Evolutionary conservation across 768 basidiomycete genomes (phyloP), one percentile per base, ranked within the genome.

Genomic region (Serpula lacrymans): DNA sequence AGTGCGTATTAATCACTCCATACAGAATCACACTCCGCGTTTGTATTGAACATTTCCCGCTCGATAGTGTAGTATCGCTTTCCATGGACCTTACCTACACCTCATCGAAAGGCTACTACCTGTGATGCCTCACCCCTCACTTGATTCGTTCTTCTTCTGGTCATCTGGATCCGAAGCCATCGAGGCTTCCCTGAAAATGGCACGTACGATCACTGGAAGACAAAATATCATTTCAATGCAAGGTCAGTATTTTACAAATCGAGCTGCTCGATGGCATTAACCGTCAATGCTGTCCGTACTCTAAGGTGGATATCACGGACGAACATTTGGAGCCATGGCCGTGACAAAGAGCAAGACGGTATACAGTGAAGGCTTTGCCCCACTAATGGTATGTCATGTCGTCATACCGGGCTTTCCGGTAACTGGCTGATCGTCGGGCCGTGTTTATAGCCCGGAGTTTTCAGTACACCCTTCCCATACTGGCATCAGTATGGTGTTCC

Each of bases 141-240:
- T 98, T 23, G 87, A 95, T 60, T 89, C 89, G 18, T 97, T 97
- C 75, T 96, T 93, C 77, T 90, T 96, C 65, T 90, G 88, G 87
- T 97, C 90, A 69, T 94, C 92, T 2, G 95, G 95, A 2, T 84
- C 90, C 1, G 95, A 98, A 62, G 95, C 93, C 1, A 75, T 92
- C 31, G 94, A 96, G 64, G 89, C 82, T 1, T 75, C 91, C 3
- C 64, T 98, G 48, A 97, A 96, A 67, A 81, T 97, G 68, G 86
- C 88, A 3, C 78, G 94, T 24, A 56, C 61, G 18, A 67, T 82
- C 24, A 97, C 94, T 1, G 80, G 83, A 22, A 72, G 77, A 48
- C 90, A 91, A 58, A 92, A 95, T 58, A 77, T 98, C 45, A 90
- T 98, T 39, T 69, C 77, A 44, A 89, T 98, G 84, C 92, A 95